phyloP scores from a whole-genome alignment of 352 stramenopile genomes.

The Phytophthora sp. region DNA sequence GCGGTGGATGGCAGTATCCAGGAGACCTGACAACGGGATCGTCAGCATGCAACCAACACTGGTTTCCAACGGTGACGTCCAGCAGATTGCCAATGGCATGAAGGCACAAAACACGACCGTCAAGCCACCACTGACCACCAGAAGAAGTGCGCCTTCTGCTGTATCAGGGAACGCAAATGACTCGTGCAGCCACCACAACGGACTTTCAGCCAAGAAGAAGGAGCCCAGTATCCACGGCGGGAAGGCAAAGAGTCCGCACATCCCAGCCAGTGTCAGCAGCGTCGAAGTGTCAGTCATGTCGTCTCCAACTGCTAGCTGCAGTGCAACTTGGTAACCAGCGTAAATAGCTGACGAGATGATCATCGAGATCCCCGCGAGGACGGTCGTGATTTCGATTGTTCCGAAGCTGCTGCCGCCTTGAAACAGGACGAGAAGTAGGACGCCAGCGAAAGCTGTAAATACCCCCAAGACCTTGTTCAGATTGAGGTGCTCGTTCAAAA shows the following conservation, averaged over 20 bases:
- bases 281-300: slow-evolving; percentile 58
- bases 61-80: slow-evolving; percentile 66
- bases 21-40: slow-evolving; percentile 54
- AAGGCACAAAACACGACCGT: slow-evolving; percentile 58
- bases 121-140: slow-evolving; percentile 44
- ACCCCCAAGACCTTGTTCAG: slow-evolving; percentile 54
- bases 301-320: slow-evolving; percentile 45
- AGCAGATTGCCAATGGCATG: slow-evolving; percentile 56
- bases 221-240: slow-evolving; percentile 55
- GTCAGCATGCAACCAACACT: slow-evolving; percentile 69
- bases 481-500: slow-evolving; percentile 52
- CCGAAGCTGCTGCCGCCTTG: slow-evolving; percentile 44
- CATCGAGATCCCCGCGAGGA: slow-evolving; percentile 51
- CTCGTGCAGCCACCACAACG: slow-evolving; percentile 51
- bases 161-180: slow-evolving; percentile 48
- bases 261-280: slow-evolving; percentile 51
- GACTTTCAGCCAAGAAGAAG: slow-evolving; percentile 45
- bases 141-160: slow-evolving; percentile 39
- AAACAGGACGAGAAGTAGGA: slow-evolving; percentile 60
- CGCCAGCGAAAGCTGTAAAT: slow-evolving; percentile 48
- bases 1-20: slow-evolving; percentile 54
- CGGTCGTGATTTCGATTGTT: slow-evolving; percentile 40
- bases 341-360: slow-evolving; percentile 59
- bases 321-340: slow-evolving; percentile 55
- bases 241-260: slow-evolving; percentile 54